These are phyloP conservation scores for Penicillium angulare DNA, from an alignment of 495 filamentous ascomycete species.

Conservation along the genomic window DNA sequence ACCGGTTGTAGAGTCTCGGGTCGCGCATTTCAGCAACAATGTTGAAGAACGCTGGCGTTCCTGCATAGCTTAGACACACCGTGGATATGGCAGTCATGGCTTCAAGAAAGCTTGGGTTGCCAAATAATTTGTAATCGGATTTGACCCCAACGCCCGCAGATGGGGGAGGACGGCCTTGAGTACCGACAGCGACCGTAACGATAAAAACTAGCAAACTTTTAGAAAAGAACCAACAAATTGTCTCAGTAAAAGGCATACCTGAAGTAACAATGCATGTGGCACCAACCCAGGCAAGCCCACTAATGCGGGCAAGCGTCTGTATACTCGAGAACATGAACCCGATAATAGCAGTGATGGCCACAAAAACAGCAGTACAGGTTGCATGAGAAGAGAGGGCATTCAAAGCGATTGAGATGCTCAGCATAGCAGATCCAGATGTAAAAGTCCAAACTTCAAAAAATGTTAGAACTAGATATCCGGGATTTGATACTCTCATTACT, in stretches of 20 bases:
- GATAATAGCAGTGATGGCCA: constrained; percentile 33
- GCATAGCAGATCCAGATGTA: constrained; percentile 46
- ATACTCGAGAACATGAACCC: constrained; percentile 35
- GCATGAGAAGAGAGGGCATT: constrained; percentile 62
- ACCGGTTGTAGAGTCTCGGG: constrained; percentile 55
- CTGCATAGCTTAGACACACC: constrained; percentile 68
- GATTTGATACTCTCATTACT: constrained; percentile 27
- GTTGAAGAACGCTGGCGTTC: constrained; percentile 63
- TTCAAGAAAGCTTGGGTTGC: constrained; percentile 27
- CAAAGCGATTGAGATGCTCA: constrained; percentile 69
- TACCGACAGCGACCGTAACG: constrained; percentile 65
- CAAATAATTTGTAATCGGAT: constrained; percentile 33
- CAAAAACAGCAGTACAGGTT: constrained; percentile 56
- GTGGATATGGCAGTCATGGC: constrained; percentile 63
- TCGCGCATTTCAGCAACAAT: constrained; percentile 74
- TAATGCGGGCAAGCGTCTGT: constrained; percentile 37
- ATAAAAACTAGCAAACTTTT: constrained; percentile 53
- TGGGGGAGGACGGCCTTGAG: constrained; percentile 42
- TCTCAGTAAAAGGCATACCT: constrained; percentile 38
- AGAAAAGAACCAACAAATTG: background rate
- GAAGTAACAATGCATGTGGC: constrained; percentile 35
- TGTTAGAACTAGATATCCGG: constrained; percentile 49
- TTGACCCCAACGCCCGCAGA: constrained; percentile 33
- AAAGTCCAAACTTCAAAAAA: constrained; percentile 45
- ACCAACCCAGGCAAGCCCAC: constrained; percentile 40